Evolutionary conservation across 2,329 filamentous ascomycete species (phyloP).

Genomic region (Pseudocercospora pini-densiflorae): DNA sequence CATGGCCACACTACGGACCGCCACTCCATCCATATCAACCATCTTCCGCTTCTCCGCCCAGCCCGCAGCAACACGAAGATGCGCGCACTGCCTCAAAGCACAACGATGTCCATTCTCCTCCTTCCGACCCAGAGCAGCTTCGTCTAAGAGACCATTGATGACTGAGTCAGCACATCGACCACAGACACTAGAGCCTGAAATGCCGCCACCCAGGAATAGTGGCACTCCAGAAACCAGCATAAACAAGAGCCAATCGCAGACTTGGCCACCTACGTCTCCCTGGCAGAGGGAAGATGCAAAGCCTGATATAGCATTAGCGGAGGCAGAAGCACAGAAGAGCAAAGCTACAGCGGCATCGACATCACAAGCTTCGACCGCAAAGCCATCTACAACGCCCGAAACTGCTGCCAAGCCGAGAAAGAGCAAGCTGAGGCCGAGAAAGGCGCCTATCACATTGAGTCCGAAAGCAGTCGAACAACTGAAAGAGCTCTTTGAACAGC

Average conservation of each 20-base stretch:
- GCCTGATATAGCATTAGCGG: slow-evolving; percentile 56
- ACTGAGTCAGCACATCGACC: slow-evolving; percentile 69
- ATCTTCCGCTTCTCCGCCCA: slow-evolving; percentile 44
- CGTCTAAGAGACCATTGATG: slow-evolving; percentile 66
- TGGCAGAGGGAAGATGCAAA: slow-evolving; percentile 44
- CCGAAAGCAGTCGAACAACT: slow-evolving; percentile 80
- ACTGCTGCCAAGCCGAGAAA: slow-evolving; percentile 60
- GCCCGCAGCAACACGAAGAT: slow-evolving; percentile 38
- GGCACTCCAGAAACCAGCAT: slow-evolving; percentile 67
- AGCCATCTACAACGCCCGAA: slow-evolving; percentile 42
- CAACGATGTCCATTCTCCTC: slow-evolving; percentile 51
- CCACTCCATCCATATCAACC: slow-evolving; percentile 35
- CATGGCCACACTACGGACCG: slow-evolving; percentile 39
- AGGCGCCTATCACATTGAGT: slow-evolving; percentile 89
- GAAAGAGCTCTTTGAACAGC: slow-evolving; percentile 75
- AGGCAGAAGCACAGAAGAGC: slow-evolving; percentile 62
- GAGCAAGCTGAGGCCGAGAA: slow-evolving; percentile 75
- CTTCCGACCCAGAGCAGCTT: slow-evolving; percentile 45
- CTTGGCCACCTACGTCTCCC: slow-evolving; percentile 54
- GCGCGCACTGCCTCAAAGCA: slow-evolving; percentile 48
- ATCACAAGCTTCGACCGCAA: slow-evolving; percentile 27
- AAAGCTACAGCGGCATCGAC: slow-evolving; percentile 47
- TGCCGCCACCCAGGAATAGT: slow-evolving; percentile 63
- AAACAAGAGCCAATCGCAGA: slow-evolving; percentile 54
- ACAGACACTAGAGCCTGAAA: slow-evolving; percentile 59